Base-by-base conservation (phyloP, 2,329 filamentous ascomycete genomes). In the Trichoderma sp. region DNA sequence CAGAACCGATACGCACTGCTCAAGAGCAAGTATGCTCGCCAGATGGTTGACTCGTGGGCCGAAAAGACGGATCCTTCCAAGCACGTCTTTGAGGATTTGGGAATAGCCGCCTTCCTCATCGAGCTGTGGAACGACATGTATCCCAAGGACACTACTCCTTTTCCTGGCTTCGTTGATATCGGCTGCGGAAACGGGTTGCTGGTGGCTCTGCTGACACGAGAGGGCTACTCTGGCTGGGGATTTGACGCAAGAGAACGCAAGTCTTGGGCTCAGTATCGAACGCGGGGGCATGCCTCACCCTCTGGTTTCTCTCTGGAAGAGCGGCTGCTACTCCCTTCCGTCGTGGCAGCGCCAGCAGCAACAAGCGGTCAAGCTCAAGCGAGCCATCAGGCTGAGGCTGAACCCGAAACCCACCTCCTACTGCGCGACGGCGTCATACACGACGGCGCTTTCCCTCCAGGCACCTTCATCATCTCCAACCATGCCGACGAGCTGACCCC, bases 401-500 rank as follows among this genome's bases (percentile, higher is more conserved):
- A 49, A n/a, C 3, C 56, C 40, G 21, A 56, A 8, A 55, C 31
- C 19, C 24, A 57, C 14, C 19, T 43, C 4, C 11, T 21, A n/a
- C 47, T 49, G 21, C 47, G 7, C 11, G 21, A 56, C 31, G 40
- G n/a, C 19, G 27, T 49, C 63, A 29, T 84, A 19, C 85, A 88
- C 74, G 79, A 84, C 71, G 96, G 95, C 43, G 76, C 84, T 11
- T 97, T 98, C 75, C 84, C 88, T 0, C 77, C 79, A 19, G 88
- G 89, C 33, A 96, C 93, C 0, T 99, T 99, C 79, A 93, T 99
- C 75, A 91, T 99, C 72, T 97, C 94, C 60, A 99, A 99, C 77
- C 96, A 99, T 78, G 95, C 95, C 13, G 96, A 99, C 77, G 94
- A 99, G 81, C 86, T 99, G 16, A 99, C 96, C 0, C 89, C 93